A percentile compares a stretch with the other conserved stretches of the same genome.
phyloP scores from a whole-genome alignment of 192 early-diverging fungal genomes.

The Piromyces finnis region DNA sequence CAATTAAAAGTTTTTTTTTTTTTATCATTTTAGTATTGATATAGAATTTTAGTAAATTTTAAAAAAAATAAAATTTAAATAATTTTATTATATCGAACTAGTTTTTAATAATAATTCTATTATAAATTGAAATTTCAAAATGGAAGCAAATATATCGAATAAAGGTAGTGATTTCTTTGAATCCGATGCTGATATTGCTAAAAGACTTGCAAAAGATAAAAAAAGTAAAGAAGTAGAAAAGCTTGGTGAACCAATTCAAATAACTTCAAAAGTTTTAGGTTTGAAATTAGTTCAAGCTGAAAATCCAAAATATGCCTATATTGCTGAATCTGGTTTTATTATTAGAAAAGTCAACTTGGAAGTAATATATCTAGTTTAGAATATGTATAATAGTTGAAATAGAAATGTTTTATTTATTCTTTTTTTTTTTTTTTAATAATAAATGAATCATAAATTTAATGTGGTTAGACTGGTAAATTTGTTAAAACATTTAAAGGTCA shows the following conservation, averaged over 20 bases:
- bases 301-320: slow-evolving; percentile 18
- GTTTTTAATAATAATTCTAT: no score
- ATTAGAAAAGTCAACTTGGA: slow-evolving; percentile 43
- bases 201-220: not conserved
- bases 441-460: not conserved
- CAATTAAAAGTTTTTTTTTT: no score
- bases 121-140: no score
- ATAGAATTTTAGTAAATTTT: no score
- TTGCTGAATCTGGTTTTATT: slow-evolving; percentile 55
- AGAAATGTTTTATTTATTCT: not conserved
- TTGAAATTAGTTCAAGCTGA: not conserved
- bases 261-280: not conserved
- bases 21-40: no score
- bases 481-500: slow-evolving; percentile 26
- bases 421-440: not conserved
- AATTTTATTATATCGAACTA: no score
- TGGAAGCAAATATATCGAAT: not conserved
- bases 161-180: not conserved
- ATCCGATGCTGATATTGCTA: not conserved
- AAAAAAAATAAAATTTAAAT: no score
- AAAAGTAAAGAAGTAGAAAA: not conserved
- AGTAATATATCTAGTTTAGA: slow-evolving; percentile 19
- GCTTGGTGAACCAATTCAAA: not conserved
- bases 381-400: not conserved
- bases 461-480: slow-evolving; percentile 22